Conservation (phyloP, 495 filamentous ascomycete genomes). For the Penicillium samsonianum region DNA sequence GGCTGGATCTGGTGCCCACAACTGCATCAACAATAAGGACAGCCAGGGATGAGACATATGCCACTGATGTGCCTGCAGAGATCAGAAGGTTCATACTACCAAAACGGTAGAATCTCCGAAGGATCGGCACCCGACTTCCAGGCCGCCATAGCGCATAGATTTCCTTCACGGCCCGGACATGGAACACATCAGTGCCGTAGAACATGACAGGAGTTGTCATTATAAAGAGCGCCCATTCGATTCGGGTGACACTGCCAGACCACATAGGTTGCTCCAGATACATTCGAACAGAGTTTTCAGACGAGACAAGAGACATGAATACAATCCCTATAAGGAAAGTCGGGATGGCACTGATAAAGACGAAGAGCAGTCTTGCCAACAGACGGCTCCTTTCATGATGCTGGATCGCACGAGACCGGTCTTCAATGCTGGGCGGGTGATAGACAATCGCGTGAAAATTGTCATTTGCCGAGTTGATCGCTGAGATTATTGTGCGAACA, state of each 20-base stretch:
- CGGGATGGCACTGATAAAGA: conserved; percentile 75
- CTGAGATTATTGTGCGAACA: conserved; percentile 68
- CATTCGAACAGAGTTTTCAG: conserved; percentile 52
- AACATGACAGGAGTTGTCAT: conserved; percentile 90
- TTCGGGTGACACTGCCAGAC: conserved; percentile 71
- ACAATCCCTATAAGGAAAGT: conserved; percentile 89
- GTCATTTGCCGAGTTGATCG: conserved; percentile 64
- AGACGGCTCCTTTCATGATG: conserved; percentile 61
- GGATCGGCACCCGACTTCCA: conserved; percentile 72
- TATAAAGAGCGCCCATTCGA: conserved; percentile 82
- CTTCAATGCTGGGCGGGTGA: conserved; percentile 82
- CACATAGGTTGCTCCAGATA: conserved; percentile 71
- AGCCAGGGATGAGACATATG: conserved; percentile 81
- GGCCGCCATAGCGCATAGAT: conserved; percentile 76
- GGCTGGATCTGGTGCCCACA: conserved; percentile 31
- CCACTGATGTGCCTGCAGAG: conserved; percentile 83
- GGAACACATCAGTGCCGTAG: conserved; percentile 84
- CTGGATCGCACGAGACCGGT: conserved; percentile 73
- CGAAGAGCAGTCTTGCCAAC: conserved; percentile 65
- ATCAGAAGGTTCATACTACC: conserved; percentile 97
- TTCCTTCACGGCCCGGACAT: conserved; percentile 76
- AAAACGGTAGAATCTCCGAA: conserved; percentile 83
- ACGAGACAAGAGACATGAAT: conserved; percentile 79
- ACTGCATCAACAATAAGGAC: conserved; percentile 72
- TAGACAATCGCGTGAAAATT: conserved; percentile 68